Evolutionary conservation across 768 basidiomycete genomes (phyloP).

Genomic region (Inosperma sp.): DNA sequence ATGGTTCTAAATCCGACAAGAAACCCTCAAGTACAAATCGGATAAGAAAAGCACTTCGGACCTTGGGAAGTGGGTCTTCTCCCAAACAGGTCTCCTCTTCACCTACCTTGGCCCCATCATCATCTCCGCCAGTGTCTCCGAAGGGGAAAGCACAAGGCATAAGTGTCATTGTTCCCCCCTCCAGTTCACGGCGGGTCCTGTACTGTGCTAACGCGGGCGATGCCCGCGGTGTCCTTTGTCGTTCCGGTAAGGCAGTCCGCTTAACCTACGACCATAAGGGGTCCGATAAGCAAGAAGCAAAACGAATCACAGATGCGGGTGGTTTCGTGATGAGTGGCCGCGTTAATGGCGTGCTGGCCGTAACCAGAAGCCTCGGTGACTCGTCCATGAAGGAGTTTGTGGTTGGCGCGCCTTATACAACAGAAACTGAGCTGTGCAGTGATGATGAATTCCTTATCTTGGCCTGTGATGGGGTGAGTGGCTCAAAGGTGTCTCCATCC

Average conservation of each 20-base stretch:
- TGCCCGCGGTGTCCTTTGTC: constrained; percentile 89
- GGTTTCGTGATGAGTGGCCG: constrained; percentile 99
- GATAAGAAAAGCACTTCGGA: constrained; percentile 53
- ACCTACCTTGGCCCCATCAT: constrained; percentile 18
- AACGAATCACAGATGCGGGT: constrained; percentile 95
- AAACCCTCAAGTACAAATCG: constrained; percentile 46
- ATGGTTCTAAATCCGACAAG: constrained; percentile 39
- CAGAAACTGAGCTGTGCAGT: constrained; percentile 88
- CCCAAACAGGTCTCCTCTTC: constrained; percentile 26
- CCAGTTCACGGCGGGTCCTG: constrained; percentile 63
- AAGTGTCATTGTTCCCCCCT: constrained; percentile 41
- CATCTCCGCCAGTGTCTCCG: constrained; percentile 29
- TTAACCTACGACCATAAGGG: constrained; percentile 99
- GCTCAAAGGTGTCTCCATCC: constrained; percentile 3
- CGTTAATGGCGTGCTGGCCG: constrained; percentile 95
- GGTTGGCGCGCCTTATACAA: constrained; percentile 96
- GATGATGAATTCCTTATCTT: constrained; percentile 94
- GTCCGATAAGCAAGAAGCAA: constrained; percentile 93
- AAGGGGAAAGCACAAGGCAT: constrained; percentile 30
- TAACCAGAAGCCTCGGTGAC: constrained; percentile 93
- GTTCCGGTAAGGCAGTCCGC: constrained; percentile 84
- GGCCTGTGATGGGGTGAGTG: constrained; percentile 93
- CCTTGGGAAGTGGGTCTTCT: constrained; percentile 40
- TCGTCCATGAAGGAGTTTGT: constrained; percentile 99
- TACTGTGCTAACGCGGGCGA: constrained; percentile 98